phyloP scores from a whole-genome alignment of 1,139 yeast genomes.

The Eremothecium gossypii region DNA sequence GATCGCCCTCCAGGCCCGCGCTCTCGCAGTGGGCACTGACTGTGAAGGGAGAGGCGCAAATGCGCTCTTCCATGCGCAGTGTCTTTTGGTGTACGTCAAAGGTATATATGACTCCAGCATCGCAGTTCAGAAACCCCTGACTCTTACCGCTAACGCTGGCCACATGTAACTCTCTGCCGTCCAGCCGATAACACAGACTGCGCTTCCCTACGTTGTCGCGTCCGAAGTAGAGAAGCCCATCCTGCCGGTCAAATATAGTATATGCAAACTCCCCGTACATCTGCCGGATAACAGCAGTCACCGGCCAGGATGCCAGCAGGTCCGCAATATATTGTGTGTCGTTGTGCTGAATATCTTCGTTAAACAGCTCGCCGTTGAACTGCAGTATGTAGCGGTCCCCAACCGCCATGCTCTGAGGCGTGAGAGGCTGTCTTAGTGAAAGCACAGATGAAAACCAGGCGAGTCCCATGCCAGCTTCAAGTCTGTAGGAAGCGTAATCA shows the following conservation, averaged over 20 bases:
- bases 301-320: slow-evolving; percentile 14
- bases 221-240: slow-evolving; percentile 55
- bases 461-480: slow-evolving; percentile 8
- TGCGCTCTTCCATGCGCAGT: slow-evolving; percentile 12
- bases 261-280: slow-evolving; percentile 81
- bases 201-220: slow-evolving; percentile 78
- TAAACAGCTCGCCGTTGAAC: slow-evolving; percentile 85
- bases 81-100: slow-evolving; percentile 27
- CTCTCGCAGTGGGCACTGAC: slow-evolving; percentile 13
- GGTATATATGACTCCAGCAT: slow-evolving; percentile 40
- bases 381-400: slow-evolving; percentile 41
- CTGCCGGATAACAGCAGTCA: slow-evolving; percentile 30
- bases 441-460: slow-evolving; percentile 53
- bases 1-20: slow-evolving; percentile 12
- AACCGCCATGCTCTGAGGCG: slow-evolving; percentile 51
- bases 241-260: slow-evolving; percentile 37
- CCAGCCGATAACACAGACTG: slow-evolving; percentile 46
- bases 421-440: slow-evolving; percentile 69
- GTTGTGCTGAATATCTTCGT: slow-evolving; percentile 41
- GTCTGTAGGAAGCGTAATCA: slow-evolving; percentile 33
- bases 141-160: slow-evolving; percentile 35
- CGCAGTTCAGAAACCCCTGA: slow-evolving; percentile 42
- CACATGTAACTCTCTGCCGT: slow-evolving; percentile 32
- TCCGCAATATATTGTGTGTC: slow-evolving; percentile 42
- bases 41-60: slow-evolving; percentile 15